Conservation (phyloP, 208 protist species). For the Trypanosoma theileri region DNA sequence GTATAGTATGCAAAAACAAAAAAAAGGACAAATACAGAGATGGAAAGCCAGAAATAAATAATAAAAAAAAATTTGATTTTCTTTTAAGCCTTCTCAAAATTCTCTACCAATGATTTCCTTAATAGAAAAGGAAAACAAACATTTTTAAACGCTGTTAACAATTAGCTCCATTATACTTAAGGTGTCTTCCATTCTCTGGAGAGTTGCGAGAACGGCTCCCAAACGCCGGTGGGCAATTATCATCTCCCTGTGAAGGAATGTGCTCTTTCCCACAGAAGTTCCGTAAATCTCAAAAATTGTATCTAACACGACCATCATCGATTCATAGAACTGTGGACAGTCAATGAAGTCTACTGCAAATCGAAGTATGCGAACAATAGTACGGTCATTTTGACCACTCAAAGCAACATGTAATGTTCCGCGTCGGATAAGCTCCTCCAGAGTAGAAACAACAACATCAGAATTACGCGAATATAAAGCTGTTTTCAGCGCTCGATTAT, state of each 20-base stretch:
- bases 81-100: too few relatives aligned
- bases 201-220: slow-evolving; percentile 47
- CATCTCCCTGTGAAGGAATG: slow-evolving; percentile 80
- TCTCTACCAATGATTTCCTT: background rate
- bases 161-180: slow-evolving; percentile 85
- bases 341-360: slow-evolving; percentile 75
- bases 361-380: slow-evolving; percentile 71
- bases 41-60: too few relatives aligned
- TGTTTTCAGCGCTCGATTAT: slow-evolving; percentile 72
- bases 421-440: slow-evolving; percentile 84
- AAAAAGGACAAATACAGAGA: too few relatives aligned
- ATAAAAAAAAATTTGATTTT: too few relatives aligned
- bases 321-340: slow-evolving; percentile 72
- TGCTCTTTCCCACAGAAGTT: slow-evolving; percentile 47
- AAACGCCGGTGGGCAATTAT: slow-evolving; percentile 67
- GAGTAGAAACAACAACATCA: slow-evolving; percentile 77
- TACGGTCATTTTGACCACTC: slow-evolving; percentile 83
- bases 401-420: slow-evolving; percentile 78
- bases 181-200: slow-evolving; percentile 65
- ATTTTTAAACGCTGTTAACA: slow-evolving; percentile 48
- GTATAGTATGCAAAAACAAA: background rate
- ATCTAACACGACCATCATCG: slow-evolving; percentile 76
- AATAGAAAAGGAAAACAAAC: slow-evolving; percentile 28
- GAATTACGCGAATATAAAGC: slow-evolving; percentile 73
- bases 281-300: slow-evolving; percentile 84